Percentiles rank a stretch among this genome's conserved stretches.
These are phyloP conservation scores for Pyricularia sp. DNA, from an alignment of 2,329 filamentous ascomycete species.

Conservation along the genomic window DNA sequence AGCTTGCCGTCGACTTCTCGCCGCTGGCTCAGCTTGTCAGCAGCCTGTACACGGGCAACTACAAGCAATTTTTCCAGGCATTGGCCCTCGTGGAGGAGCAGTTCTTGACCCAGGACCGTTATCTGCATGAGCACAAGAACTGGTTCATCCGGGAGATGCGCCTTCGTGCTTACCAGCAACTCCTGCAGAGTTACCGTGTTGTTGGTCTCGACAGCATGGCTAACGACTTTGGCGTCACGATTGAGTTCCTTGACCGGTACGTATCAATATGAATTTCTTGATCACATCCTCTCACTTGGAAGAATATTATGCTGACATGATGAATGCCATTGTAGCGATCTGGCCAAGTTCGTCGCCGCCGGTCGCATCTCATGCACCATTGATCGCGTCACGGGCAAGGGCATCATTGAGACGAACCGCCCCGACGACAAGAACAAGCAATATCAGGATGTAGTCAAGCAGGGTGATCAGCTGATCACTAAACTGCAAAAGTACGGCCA, in stretches of 20 bases:
- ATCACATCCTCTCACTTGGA: background rate
- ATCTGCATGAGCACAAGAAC: constrained; percentile 86
- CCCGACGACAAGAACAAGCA: constrained; percentile 99
- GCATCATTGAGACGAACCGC: constrained; percentile 94
- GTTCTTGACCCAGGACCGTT: constrained; percentile 88
- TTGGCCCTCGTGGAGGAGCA: constrained; percentile 83
- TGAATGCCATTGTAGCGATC: constrained; percentile 48
- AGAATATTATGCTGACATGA: background rate
- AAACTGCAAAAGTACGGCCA: constrained; percentile 99
- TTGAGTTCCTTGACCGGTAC: constrained; percentile 82
- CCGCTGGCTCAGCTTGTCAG: constrained; percentile 77
- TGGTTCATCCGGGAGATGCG: constrained; percentile 99
- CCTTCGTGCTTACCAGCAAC: constrained; percentile 87
- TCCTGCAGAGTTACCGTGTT: constrained; percentile 92
- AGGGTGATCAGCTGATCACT: constrained; percentile 94
- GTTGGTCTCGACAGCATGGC: constrained; percentile 98
- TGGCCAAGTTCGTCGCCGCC: constrained; percentile 92
- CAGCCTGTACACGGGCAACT: constrained; percentile 86
- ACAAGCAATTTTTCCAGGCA: constrained; percentile 85
- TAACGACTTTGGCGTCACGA: constrained; percentile 87
- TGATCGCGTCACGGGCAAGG: constrained; percentile 89
- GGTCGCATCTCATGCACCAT: constrained; percentile 94
- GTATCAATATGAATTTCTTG: background rate
- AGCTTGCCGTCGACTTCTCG: constrained; percentile 77
- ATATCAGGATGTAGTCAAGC: constrained; percentile 94